A percentile compares a stretch with the other conserved stretches of the same genome.
phyloP scores from a whole-genome alignment of 306 rosid genomes.

The Mimosa pudica region DNA sequence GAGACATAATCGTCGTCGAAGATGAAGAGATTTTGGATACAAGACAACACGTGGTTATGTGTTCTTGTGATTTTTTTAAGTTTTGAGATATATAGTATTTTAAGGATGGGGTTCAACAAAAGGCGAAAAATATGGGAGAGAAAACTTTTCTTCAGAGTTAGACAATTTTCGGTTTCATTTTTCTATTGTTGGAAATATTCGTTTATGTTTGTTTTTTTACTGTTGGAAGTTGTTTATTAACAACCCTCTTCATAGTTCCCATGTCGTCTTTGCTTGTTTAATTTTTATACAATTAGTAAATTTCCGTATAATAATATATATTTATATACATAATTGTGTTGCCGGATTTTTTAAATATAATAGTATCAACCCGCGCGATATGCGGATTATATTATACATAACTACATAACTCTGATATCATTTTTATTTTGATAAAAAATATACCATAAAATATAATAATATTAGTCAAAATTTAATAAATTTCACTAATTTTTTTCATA shows the following conservation, averaged over 20 bases:
- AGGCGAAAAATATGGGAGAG: background rate
- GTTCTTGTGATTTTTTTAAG: background rate
- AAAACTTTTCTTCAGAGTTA: background rate
- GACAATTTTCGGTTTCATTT: background rate
- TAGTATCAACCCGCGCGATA: too few species aligned
- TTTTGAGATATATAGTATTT: background rate
- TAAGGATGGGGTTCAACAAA: background rate
- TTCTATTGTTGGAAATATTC: background rate
- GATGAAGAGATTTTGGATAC: background rate
- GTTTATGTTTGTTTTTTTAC: background rate
- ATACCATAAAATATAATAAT: too few species aligned
- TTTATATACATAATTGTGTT: background rate
- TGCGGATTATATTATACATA: too few species aligned
- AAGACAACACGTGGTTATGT: background rate
- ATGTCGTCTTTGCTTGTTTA: background rate
- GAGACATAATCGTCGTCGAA: background rate
- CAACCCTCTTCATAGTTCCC: background rate
- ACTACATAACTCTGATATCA: too few species aligned
- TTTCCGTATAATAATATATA: background rate
- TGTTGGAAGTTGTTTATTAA: background rate
- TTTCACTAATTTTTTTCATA: too few species aligned
- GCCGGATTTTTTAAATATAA: background rate
- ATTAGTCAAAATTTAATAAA: too few species aligned
- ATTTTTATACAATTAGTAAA: background rate
- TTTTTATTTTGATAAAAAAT: too few species aligned